Percentiles rank a stretch among this genome's conserved stretches.
phyloP scores from a whole-genome alignment of 179 eudicot genomes.

The Heliamphora pulchella region DNA sequence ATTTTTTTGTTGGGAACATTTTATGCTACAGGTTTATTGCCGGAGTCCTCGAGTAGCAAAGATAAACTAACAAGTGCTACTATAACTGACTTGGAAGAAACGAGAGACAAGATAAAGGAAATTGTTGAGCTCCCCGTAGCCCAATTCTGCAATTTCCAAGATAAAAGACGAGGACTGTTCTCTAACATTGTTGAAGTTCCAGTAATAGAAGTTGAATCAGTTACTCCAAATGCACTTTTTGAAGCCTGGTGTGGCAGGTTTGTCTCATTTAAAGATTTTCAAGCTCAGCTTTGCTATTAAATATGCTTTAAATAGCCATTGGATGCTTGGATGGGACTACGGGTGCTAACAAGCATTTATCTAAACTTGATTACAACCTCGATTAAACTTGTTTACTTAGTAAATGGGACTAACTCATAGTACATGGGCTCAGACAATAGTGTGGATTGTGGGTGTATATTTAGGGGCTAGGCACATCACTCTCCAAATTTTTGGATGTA shows the following conservation, averaged over 20 bases:
- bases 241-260: conserved; percentile 18
- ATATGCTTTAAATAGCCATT: background rate
- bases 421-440: too few relatives aligned
- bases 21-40: conserved; percentile 11
- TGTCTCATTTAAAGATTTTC: conserved; percentile 6
- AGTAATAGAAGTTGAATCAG: conserved; percentile 19
- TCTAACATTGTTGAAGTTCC: conserved; percentile 16
- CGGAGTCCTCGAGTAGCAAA: conserved; percentile 20
- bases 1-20: background rate
- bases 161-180: conserved; percentile 14
- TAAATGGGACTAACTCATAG: too few relatives aligned
- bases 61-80: conserved; percentile 15
- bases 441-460: too few relatives aligned
- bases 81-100: conserved; percentile 11
- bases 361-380: background rate
- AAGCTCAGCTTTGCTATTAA: background rate
- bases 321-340: background rate
- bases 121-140: conserved; percentile 14
- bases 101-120: conserved; percentile 14
- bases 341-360: conserved; percentile 1
- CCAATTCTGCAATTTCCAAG: conserved; percentile 14
- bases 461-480: too few relatives aligned
- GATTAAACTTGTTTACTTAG: background rate
- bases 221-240: conserved; percentile 11
- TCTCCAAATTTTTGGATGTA: too few relatives aligned